Conservation (phyloP, 495 filamentous ascomycete genomes). For the Lasiosphaeriaceae sp. region DNA sequence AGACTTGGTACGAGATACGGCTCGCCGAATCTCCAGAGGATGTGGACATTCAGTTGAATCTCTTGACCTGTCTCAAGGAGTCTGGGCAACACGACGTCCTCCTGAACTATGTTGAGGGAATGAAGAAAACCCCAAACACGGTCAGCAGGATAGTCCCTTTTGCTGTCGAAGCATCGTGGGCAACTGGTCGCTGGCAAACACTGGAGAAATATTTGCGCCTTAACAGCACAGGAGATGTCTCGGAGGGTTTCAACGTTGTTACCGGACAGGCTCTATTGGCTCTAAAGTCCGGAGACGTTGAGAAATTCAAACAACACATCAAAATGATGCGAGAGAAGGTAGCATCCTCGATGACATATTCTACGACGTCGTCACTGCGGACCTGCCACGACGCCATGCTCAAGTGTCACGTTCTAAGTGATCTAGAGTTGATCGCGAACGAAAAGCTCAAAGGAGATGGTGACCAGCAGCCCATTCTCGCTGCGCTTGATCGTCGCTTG, state of each 20-base stretch:
- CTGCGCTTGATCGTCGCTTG: conserved; percentile 67
- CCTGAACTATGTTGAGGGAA: conserved; percentile 75
- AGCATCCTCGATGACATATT: conserved; percentile 65
- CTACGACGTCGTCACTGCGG: conserved; percentile 72
- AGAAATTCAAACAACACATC: conserved; percentile 57
- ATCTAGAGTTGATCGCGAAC: conserved; percentile 75
- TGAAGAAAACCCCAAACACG: conserved; percentile 52
- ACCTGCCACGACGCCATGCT: conserved; percentile 77
- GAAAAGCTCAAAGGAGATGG: conserved; percentile 31
- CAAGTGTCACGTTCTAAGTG: conserved; percentile 79
- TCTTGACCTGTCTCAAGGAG: conserved; percentile 85
- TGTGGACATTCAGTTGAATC: conserved; percentile 70
- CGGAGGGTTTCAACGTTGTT: conserved; percentile 76
- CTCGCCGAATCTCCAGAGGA: conserved; percentile 75
- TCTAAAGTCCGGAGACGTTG: conserved; percentile 51
- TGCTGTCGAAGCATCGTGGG: conserved; percentile 87
- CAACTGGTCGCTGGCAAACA: conserved; percentile 73
- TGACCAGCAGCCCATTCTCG: conserved; percentile 45
- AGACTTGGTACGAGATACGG: conserved; percentile 94
- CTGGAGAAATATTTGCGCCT: conserved; percentile 62
- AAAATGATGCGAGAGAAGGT: conserved; percentile 64
- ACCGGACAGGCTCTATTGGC: conserved; percentile 69
- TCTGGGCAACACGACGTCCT: conserved; percentile 88
- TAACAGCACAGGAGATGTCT: conserved; percentile 45
- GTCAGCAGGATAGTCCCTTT: conserved; percentile 65